A percentile compares a stretch with the other conserved stretches of the same genome.
These are phyloP conservation scores for Taphrina wiesneri DNA, from an alignment of 1,139 yeast species.

Conservation along the genomic window DNA sequence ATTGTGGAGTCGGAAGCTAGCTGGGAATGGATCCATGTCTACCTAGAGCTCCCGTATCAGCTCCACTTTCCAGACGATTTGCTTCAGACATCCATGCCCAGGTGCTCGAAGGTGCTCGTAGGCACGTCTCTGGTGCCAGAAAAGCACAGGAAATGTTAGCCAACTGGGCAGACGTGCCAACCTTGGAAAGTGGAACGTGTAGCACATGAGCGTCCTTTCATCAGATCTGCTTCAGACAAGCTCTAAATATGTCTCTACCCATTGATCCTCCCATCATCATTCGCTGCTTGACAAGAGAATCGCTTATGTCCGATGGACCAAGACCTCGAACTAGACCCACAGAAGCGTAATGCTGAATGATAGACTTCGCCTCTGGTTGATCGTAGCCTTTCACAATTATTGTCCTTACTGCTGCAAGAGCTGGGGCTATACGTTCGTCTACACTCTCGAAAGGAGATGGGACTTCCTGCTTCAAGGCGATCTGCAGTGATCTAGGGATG, in stretches of 20 bases:
- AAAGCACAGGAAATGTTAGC: too few relatives aligned
- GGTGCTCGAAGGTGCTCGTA: too few relatives aligned
- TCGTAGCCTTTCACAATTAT: not conserved
- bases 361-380: conserved; percentile 15
- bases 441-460: conserved; percentile 5
- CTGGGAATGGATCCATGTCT: too few relatives aligned
- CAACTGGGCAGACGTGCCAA: too few relatives aligned
- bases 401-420: not conserved
- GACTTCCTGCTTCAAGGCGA: conserved; percentile 15
- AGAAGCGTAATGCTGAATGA: conserved; percentile 17
- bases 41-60: too few relatives aligned
- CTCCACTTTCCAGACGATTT: too few relatives aligned
- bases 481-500: conserved; percentile 6
- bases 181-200: too few relatives aligned
- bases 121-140: too few relatives aligned
- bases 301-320: conserved; percentile 5
- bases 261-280: conserved; percentile 5
- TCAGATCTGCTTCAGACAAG: conserved; percentile 15
- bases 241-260: conserved; percentile 12
- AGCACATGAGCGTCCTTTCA: too few relatives aligned
- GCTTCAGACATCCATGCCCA: too few relatives aligned
- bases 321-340: conserved; percentile 9
- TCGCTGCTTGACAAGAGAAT: conserved; percentile 9
- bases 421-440: conserved; percentile 11
- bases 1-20: not conserved